Base-by-base conservation (phyloP, 2,329 filamentous ascomycete genomes). In the Fusarium udum region DNA sequence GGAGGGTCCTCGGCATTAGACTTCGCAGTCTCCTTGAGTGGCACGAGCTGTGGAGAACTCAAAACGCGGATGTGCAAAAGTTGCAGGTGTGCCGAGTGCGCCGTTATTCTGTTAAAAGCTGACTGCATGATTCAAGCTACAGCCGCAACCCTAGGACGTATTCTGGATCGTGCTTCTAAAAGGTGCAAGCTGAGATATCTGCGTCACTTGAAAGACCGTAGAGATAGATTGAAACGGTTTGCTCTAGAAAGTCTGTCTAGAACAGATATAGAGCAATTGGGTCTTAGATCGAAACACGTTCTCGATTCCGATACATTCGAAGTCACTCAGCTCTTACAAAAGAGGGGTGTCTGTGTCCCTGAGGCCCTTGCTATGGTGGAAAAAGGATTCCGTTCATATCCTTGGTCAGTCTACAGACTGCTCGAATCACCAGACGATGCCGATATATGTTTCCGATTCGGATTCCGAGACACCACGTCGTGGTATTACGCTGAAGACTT, bases 221-320 rank as follows among this genome's bases (percentile, higher is more conserved):
- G 46, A 16, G 46, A 32, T 8, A n/a, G 46, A n/a, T 15, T 49
- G 7, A 49, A 49, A 3, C 46, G 9, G 28, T 14, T 49, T 6
- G 20, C 6, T 4, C 9, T 32, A 12, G 20, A 32, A 0, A 49
- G 6, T 3, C 6, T 49, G 7, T 4, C 28, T 2, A 3, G 3
- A 4, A 8, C 4, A 0, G 10, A 49, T 12, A 16, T 32, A 8
- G 14, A 32, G 26, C 0, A 4, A 4, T 11, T 49, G 12, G 10
- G 9, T 8, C 14, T 32, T 2, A 2, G 0, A 3, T 49, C 46
- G 6, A 7, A 49, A n/a, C 28, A 16, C 1, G 1, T 32, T n/a
- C 46, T 49, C 7, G 46, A 49, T 49, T 49, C 3, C 3, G 4
- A 32, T n/a, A 22, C 28, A 7, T 16, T 31, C 1, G 3, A 31